Percentiles rank a stretch among this genome's conserved stretches.
Evolutionary conservation across 1,139 yeast species (phyloP).

Genomic region (Pichia sp.): DNA sequence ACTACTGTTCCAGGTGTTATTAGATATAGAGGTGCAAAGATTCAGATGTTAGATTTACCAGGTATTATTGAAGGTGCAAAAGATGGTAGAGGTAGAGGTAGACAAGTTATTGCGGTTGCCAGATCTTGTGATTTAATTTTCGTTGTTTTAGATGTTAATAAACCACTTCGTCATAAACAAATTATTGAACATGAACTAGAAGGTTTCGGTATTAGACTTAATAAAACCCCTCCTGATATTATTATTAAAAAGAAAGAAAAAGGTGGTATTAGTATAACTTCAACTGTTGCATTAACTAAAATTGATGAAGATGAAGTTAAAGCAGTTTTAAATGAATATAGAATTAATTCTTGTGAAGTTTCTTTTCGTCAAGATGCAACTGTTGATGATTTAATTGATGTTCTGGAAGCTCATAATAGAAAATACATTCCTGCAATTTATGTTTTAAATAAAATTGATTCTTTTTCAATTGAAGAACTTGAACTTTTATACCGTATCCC

Average conservation of each 20-base stretch:
- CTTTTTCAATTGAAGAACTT: conserved; percentile 87
- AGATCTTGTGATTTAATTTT: conserved; percentile 90
- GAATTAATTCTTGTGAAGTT: conserved; percentile 93
- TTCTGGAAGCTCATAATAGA: conserved; percentile 85
- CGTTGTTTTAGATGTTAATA: conserved; percentile 90
- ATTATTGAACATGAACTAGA: conserved; percentile 92
- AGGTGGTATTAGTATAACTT: conserved; percentile 92
- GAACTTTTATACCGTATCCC: conserved; percentile 88
- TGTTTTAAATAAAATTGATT: conserved; percentile 90
- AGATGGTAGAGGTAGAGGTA: conserved; percentile 99
- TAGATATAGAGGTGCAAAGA: conserved; percentile 92
- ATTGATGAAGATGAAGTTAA: conserved; percentile 87
- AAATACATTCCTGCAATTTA: conserved; percentile 92
- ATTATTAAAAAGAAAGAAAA: conserved; percentile 85
- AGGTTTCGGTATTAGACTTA: conserved; percentile 94
- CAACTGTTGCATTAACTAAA: conserved; percentile 87
- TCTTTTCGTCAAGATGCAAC: conserved; percentile 97
- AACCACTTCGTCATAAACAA: conserved; percentile 88
- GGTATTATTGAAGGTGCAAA: conserved; percentile 99
- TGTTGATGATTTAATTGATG: conserved; percentile 90
- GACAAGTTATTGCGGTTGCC: conserved; percentile 97
- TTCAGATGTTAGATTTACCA: conserved; percentile 96
- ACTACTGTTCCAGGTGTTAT: conserved; percentile 97
- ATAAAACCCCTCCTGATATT: conserved; percentile 88
- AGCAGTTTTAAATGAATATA: conserved; percentile 94